These are phyloP conservation scores for Sophora flavescens DNA, from an alignment of 306 rosid genomes.

Conservation along the genomic window DNA sequence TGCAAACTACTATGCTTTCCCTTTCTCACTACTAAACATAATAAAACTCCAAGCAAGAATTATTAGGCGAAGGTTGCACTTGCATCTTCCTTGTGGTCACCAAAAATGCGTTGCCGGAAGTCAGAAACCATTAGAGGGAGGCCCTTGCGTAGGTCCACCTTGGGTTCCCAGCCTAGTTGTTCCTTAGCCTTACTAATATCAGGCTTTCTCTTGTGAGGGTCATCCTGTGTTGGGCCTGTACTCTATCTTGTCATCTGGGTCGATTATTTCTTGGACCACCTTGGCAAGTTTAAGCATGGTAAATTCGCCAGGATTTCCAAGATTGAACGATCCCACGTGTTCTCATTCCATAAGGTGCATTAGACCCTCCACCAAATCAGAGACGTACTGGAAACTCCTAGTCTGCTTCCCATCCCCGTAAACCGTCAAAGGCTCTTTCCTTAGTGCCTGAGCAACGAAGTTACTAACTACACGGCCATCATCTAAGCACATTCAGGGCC, in stretches of 20 bases:
- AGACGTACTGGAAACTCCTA: constrained; percentile 98
- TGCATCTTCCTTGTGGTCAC: constrained; percentile 83
- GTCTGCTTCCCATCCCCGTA: constrained; percentile 99
- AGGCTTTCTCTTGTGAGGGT: constrained; percentile 98
- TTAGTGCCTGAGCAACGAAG: constrained; percentile 98
- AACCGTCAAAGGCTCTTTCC: constrained; percentile 96
- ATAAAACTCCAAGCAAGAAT: constrained; percentile 25
- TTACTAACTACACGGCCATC: constrained; percentile 99
- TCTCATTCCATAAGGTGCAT: constrained; percentile 99
- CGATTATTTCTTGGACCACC: constrained; percentile 98
- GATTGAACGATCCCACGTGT: constrained; percentile 98
- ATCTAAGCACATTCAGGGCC: constrained; percentile 98
- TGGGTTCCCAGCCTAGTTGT: constrained; percentile 90
- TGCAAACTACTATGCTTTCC: constrained; percentile 37
- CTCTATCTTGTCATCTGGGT: constrained; percentile 91
- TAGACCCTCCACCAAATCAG: constrained; percentile 99
- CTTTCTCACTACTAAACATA: too few species aligned
- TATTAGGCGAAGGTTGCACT: constrained; percentile 54
- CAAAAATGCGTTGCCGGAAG: constrained; percentile 89
- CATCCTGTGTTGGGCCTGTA: constrained; percentile 94
- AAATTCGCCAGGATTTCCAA: constrained; percentile 99
- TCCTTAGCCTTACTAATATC: constrained; percentile 88
- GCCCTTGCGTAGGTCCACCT: constrained; percentile 87
- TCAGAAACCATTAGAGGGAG: constrained; percentile 97
- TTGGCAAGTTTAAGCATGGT: constrained; percentile 99